Percentiles rank a stretch among this genome's conserved stretches.
Evolutionary conservation across 1,284 basidiomycete genomes (phyloP).

Genomic region (Ganoderma leucocontextum): DNA sequence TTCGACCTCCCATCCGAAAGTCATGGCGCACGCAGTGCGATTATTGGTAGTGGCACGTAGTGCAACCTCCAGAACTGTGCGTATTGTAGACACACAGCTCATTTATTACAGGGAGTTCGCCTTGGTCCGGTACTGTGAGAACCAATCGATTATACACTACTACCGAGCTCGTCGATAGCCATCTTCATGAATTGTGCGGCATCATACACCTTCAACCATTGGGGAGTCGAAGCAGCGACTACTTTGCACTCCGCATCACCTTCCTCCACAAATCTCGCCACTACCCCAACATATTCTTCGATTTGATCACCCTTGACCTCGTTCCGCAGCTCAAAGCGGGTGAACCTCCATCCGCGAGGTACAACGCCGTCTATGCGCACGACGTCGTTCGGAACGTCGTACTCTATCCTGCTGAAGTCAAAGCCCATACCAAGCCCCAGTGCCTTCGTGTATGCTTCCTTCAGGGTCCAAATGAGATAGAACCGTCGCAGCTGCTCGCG

Average conservation of each 20-base stretch:
- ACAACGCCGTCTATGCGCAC: slow-evolving; percentile 65
- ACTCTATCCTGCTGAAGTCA: slow-evolving; percentile 78
- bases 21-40: background rate
- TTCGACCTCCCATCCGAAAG: slow-evolving; percentile 3
- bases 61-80: background rate
- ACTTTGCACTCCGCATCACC: slow-evolving; percentile 13
- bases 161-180: slow-evolving; percentile 51
- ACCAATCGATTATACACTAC: slow-evolving; percentile 7
- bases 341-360: slow-evolving; percentile 74
- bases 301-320: slow-evolving; percentile 39
- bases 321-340: slow-evolving; percentile 58
- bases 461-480: slow-evolving; percentile 86
- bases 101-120: background rate
- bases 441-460: slow-evolving; percentile 89
- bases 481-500: slow-evolving; percentile 62
- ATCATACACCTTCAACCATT: slow-evolving; percentile 37
- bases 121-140: background rate
- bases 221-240: background rate
- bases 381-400: slow-evolving; percentile 57
- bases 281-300: slow-evolving; percentile 68
- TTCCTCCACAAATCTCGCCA: slow-evolving; percentile 55
- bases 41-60: background rate
- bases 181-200: slow-evolving; percentile 37
- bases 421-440: slow-evolving; percentile 84
- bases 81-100: background rate